These are phyloP conservation scores for Podospora bellae-mahoneyi DNA, from an alignment of 495 filamentous ascomycete species.

Conservation along the genomic window DNA sequence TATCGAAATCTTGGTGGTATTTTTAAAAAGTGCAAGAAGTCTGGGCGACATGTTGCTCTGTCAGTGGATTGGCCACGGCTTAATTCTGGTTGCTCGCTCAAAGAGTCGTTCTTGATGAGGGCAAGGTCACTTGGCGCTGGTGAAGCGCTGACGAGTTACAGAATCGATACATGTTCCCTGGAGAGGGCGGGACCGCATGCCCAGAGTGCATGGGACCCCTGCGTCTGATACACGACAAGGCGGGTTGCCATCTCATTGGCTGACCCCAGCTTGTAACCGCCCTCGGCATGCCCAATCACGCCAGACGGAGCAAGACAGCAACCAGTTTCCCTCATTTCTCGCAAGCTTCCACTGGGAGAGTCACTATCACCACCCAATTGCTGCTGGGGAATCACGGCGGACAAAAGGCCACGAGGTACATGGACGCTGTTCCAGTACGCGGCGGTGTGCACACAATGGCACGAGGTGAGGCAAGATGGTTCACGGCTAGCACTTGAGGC, in stretches of 20 bases:
- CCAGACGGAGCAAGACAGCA: conserved; percentile 21
- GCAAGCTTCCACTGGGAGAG: conserved; percentile 13
- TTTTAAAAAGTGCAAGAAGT: background rate
- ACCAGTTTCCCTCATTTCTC: conserved; percentile 23
- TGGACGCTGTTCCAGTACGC: background rate
- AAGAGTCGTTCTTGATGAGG: background rate
- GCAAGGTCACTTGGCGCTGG: conserved; percentile 28
- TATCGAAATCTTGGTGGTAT: background rate
- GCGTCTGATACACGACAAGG: conserved; percentile 22
- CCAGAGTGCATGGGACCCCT: conserved; percentile 17
- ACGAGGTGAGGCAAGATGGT: background rate
- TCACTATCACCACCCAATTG: conserved; percentile 1
- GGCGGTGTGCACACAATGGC: background rate
- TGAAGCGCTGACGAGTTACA: conserved; percentile 33
- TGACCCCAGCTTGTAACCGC: conserved; percentile 38
- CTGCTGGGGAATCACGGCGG: background rate
- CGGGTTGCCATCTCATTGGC: conserved; percentile 38
- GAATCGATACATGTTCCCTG: conserved; percentile 26
- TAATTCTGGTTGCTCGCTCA: conserved; percentile 1
- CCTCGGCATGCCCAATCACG: conserved; percentile 43
- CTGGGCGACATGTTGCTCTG: background rate
- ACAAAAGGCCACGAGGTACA: background rate
- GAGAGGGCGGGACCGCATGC: conserved; percentile 6
- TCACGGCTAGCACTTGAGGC: background rate
- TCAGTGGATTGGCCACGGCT: background rate